These are phyloP conservation scores for Colletotrichum cordylinicola DNA, from an alignment of 2,329 filamentous ascomycete genomes.

Conservation along the genomic window DNA sequence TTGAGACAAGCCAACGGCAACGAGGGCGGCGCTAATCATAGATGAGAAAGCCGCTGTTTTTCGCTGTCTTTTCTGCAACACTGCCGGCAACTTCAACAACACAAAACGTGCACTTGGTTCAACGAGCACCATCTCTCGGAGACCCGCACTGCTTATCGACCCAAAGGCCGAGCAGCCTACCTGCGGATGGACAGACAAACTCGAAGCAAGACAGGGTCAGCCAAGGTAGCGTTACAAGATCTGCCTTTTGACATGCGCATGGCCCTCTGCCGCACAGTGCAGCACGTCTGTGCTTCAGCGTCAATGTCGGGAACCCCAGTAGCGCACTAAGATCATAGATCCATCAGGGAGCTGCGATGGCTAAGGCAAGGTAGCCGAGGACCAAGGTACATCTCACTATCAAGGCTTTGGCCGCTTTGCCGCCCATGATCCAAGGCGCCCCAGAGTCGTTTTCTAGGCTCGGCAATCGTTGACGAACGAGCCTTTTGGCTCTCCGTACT, in stretches of 20 bases:
- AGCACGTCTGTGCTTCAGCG: slow-evolving; percentile 19
- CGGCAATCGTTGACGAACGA: slow-evolving; percentile 16
- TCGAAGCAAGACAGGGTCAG: slow-evolving; percentile 1
- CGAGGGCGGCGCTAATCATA: neutral
- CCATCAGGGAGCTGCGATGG: neutral
- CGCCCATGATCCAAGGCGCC: neutral
- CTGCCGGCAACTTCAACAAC: neutral
- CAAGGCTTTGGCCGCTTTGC: neutral
- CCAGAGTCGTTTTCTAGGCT: slow-evolving; percentile 2
- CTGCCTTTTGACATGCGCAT: slow-evolving; percentile 22
- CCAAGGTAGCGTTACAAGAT: slow-evolving; percentile 23
- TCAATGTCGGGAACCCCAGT: slow-evolving; percentile 9
- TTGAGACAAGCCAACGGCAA: neutral
- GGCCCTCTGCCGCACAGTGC: slow-evolving; percentile 23
- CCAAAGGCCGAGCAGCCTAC: neutral
- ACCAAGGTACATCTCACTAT: neutral
- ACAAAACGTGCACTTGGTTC: neutral
- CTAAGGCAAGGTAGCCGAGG: neutral
- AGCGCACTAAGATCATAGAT: slow-evolving; percentile 19
- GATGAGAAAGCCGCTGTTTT: neutral
- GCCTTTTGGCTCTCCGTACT: neutral
- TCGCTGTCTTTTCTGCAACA: neutral
- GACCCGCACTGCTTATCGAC: neutral
- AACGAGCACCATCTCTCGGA: neutral
- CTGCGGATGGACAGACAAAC: neutral